phyloP scores from a whole-genome alignment of 495 filamentous ascomycete species.

The Daldinia caldariorum region DNA sequence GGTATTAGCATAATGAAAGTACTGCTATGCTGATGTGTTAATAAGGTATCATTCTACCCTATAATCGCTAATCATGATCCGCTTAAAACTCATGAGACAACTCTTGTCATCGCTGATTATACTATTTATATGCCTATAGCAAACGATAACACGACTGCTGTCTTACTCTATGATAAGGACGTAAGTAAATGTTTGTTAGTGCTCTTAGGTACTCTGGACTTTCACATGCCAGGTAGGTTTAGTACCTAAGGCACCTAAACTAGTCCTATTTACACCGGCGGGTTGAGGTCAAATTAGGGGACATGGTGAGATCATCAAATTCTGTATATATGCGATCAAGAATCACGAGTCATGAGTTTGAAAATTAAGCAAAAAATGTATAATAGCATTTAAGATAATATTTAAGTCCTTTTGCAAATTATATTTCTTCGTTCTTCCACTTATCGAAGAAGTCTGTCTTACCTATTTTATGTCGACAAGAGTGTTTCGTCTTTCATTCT shows the following conservation, averaged over 20 bases:
- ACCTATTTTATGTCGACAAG: background rate
- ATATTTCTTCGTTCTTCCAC: background rate
- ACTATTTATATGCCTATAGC: background rate
- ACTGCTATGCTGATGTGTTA: background rate
- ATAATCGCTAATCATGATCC: conserved; percentile 2
- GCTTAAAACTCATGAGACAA: background rate
- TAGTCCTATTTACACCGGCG: no score
- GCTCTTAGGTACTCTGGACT: background rate
- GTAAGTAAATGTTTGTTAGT: background rate
- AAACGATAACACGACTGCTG: background rate
- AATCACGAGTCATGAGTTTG: conserved; percentile 22
- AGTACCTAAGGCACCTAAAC: no score
- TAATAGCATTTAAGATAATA: conserved; percentile 5
- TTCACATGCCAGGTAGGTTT: background rate
- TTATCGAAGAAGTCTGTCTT: background rate
- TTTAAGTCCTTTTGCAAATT: conserved; percentile 5
- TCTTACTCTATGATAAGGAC: background rate
- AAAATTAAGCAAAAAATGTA: conserved; percentile 3
- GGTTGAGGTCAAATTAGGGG: background rate
- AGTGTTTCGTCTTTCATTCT: background rate
- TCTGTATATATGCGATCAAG: conserved; percentile 37
- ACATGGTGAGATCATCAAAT: conserved; percentile 46
- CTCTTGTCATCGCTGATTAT: background rate
- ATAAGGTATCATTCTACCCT: background rate
- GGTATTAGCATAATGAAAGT: background rate